Conservation (phyloP, 2,329 filamentous ascomycete genomes). For the Aureobasidium sp. region DNA sequence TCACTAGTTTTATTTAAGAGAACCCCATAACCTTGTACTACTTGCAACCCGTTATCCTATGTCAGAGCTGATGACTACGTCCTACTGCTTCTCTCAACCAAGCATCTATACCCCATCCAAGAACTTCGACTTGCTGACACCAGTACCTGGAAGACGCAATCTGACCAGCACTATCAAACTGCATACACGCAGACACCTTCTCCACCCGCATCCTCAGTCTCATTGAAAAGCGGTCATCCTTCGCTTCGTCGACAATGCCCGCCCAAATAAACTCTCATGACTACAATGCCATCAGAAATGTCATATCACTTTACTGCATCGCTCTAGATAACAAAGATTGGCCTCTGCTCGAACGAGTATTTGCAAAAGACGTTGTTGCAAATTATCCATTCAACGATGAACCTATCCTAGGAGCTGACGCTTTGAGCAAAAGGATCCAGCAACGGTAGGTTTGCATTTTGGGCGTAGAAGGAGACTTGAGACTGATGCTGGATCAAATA, state of each 20-base stretch:
- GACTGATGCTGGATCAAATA: not conserved
- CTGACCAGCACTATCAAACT: not conserved
- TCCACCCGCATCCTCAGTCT: not conserved
- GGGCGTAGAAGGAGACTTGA: too few relatives aligned
- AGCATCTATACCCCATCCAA: not conserved
- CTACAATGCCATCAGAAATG: constrained; percentile 36
- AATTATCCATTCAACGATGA: constrained; percentile 29
- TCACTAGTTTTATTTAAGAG: not conserved
- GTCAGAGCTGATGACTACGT: not conserved
- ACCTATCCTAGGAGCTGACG: constrained; percentile 28
- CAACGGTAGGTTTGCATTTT: constrained; percentile 23
- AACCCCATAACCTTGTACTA: not conserved
- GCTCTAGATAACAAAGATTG: constrained; percentile 38
- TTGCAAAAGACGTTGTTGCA: constrained; percentile 32
- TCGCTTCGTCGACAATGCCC: not conserved
- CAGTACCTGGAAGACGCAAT: not conserved
- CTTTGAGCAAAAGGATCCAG: constrained; percentile 21
- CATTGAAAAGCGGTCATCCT: not conserved
- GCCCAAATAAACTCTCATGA: constrained; percentile 20
- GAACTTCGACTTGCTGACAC: not conserved
- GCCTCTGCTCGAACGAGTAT: constrained; percentile 31
- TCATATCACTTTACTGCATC: constrained; percentile 35
- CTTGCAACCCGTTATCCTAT: not conserved
- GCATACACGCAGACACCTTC: not conserved
- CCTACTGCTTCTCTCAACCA: not conserved